Evolutionary conservation across 495 filamentous ascomycete genomes (phyloP).

Genomic region (Echria macrotheca): DNA sequence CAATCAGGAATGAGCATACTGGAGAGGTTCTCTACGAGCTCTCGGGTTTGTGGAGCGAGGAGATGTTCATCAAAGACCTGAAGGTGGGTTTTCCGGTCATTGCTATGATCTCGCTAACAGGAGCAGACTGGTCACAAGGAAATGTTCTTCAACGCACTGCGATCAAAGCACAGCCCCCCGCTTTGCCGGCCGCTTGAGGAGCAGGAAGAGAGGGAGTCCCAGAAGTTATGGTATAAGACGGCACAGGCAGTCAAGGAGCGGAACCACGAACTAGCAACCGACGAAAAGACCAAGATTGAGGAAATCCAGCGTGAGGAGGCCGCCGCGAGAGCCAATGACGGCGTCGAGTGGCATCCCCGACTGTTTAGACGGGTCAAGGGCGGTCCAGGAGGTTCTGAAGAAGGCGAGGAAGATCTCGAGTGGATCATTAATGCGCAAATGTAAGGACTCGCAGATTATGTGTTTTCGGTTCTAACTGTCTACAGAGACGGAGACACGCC

Average conservation of each 20-base stretch:
- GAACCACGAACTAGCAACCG: constrained; percentile 86
- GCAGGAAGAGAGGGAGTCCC: constrained; percentile 87
- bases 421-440: constrained; percentile 90
- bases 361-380: constrained; percentile 74
- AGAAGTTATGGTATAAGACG: constrained; percentile 77
- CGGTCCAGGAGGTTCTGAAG: constrained; percentile 66
- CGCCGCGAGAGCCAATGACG: constrained; percentile 70
- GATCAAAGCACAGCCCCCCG: constrained; percentile 69
- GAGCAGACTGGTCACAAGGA: constrained; percentile 78
- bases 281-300: constrained; percentile 92
- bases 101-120: constrained; percentile 1
- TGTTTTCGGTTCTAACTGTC: constrained; percentile 25
- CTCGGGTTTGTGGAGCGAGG: constrained; percentile 86
- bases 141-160: constrained; percentile 79
- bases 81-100: constrained; percentile 49
- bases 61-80: constrained; percentile 84
- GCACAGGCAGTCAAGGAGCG: constrained; percentile 71
- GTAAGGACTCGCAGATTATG: constrained; percentile 61
- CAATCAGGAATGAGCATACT: constrained; percentile 82
- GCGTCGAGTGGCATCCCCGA: constrained; percentile 81
- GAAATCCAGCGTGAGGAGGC: constrained; percentile 87
- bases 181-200: constrained; percentile 72
- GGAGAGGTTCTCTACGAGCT: constrained; percentile 84
- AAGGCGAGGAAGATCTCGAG: constrained; percentile 83
- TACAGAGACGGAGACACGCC: constrained; percentile 58